Evolutionary conservation across 2,329 filamentous ascomycete genomes (phyloP).

Genomic region (Colletotrichum tofieldiae): DNA sequence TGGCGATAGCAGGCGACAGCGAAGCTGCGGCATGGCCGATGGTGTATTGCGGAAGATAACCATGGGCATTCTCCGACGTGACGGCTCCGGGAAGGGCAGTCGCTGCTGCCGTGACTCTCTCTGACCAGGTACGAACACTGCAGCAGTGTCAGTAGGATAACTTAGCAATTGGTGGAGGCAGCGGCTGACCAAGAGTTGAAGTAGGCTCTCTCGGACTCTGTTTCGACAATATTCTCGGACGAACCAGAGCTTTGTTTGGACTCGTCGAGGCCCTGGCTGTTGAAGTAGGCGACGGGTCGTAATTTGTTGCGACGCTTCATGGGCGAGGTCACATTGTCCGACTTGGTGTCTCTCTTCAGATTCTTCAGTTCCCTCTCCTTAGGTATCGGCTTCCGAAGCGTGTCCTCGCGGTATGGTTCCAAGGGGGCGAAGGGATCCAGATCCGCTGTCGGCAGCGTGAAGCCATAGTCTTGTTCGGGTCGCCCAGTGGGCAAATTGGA

Average conservation of each 20-base stretch:
- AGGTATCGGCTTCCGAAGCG: neutral
- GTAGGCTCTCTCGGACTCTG: constrained; percentile 65
- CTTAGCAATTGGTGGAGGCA: too few relatives aligned
- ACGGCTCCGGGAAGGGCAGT: constrained; percentile 63
- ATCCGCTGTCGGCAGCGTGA: constrained; percentile 28
- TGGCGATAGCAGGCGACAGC: constrained; percentile 61
- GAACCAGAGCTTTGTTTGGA: constrained; percentile 33
- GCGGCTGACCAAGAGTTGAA: constrained; percentile 51
- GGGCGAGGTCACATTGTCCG: constrained; percentile 42
- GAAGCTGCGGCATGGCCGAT: constrained; percentile 67
- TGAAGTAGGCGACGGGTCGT: constrained; percentile 35
- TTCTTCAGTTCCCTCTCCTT: constrained; percentile 8
- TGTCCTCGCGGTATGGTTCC: constrained; percentile 29
- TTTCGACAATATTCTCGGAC: constrained; percentile 49
- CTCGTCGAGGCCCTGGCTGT: constrained; percentile 36
- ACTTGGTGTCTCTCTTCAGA: constrained; percentile 42
- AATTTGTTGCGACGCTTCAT: constrained; percentile 36
- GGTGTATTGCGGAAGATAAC: constrained; percentile 68
- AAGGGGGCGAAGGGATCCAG: constrained; percentile 37
- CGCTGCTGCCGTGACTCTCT: constrained; percentile 66
- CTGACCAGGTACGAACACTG: constrained; percentile 39
- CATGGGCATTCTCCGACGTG: constrained; percentile 68
- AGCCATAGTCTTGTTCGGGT: constrained; percentile 33
- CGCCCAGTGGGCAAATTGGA: constrained; percentile 20
- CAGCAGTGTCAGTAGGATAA: neutral